Conservation (phyloP, 169 alveolate genomes). For the Babesia gibsoni region DNA sequence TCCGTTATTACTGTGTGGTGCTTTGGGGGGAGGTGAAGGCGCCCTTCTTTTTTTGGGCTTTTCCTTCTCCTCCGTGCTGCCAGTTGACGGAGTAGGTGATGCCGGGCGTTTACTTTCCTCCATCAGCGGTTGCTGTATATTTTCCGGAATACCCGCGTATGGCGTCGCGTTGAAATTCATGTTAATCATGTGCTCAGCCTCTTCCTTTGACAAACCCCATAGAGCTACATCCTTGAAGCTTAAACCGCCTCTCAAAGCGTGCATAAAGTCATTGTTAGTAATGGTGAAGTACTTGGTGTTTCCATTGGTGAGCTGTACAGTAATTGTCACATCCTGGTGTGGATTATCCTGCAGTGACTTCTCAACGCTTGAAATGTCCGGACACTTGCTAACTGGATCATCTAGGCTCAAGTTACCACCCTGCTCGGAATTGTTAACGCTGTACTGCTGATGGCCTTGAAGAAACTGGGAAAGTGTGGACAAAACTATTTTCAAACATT, state of each 20-base stretch:
- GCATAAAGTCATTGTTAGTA: conserved; percentile 48
- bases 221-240: conserved; percentile 57
- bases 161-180: conserved; percentile 44
- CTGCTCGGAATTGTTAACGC: conserved; percentile 21
- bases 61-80: not conserved
- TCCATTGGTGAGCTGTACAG: conserved; percentile 50
- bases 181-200: conserved; percentile 53
- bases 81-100: not conserved
- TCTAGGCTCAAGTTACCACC: conserved; percentile 7
- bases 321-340: conserved; percentile 19
- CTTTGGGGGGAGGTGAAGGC: not conserved
- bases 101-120: not conserved
- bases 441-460: conserved; percentile 57
- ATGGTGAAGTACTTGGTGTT: conserved; percentile 27
- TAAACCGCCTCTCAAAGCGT: conserved; percentile 57
- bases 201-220: conserved; percentile 52
- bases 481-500: conserved; percentile 48
- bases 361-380: conserved; percentile 7
- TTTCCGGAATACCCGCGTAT: conserved; percentile 14
- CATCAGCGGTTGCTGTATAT: not conserved
- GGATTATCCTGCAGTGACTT: conserved; percentile 33
- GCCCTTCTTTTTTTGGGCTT: not conserved
- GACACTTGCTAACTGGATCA: conserved; percentile 42
- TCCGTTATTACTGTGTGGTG: not conserved
- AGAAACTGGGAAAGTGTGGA: conserved; percentile 53